A percentile compares a stretch with the other conserved stretches of the same genome.
phyloP scores from a whole-genome alignment of 148 eudicot genomes.

The Nepenthes gracilis region DNA sequence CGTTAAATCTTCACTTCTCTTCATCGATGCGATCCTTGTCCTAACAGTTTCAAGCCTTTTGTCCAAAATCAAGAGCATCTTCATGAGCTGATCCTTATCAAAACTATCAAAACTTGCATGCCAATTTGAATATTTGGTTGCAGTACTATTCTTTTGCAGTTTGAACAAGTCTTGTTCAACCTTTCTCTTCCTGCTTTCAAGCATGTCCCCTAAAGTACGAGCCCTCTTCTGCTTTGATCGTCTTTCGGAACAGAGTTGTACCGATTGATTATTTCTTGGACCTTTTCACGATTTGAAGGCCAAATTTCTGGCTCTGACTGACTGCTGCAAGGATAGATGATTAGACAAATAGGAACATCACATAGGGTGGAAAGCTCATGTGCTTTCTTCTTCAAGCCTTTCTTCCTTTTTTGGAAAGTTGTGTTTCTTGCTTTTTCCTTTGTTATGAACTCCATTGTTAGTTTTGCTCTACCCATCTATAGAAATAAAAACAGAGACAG shows the following conservation, averaged over 20 bases:
- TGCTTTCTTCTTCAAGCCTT: conserved; percentile 19
- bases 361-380: conserved; percentile 19
- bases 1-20: not conserved
- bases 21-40: not conserved
- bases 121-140: conserved; percentile 2
- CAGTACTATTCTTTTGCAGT: not conserved
- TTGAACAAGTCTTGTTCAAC: not conserved
- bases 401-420: conserved; percentile 17
- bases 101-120: conserved; percentile 3
- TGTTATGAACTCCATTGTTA: conserved; percentile 18
- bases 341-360: conserved; percentile 13
- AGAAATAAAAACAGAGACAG: not conserved
- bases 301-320: not conserved
- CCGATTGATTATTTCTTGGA: conserved; percentile 6
- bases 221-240: conserved; percentile 6
- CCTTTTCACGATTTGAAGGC: not conserved
- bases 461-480: conserved; percentile 22
- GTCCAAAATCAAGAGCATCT: not conserved
- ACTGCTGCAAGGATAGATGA: conserved; percentile 13
- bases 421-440: conserved; percentile 7
- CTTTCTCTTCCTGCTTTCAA: conserved; percentile 6
- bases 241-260: conserved; percentile 8
- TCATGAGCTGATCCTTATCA: not conserved
- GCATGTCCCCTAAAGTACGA: conserved; percentile 9
- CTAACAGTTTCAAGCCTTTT: not conserved